These are phyloP conservation scores for Cytospora mali DNA, from an alignment of 2,329 filamentous ascomycete species.

Conservation along the genomic window DNA sequence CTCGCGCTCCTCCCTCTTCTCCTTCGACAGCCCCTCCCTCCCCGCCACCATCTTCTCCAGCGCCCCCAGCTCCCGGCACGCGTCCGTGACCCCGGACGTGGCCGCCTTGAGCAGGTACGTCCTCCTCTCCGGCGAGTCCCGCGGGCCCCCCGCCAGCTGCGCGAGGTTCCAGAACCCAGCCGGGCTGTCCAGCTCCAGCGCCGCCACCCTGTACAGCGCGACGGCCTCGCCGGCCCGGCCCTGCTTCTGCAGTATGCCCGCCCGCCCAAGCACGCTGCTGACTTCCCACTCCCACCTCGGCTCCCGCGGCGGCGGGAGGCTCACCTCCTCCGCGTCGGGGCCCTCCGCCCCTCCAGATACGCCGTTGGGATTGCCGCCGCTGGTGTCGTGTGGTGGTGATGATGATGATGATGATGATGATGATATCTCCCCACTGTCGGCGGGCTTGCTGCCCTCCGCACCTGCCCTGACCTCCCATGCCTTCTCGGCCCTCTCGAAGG, in stretches of 20 bases:
- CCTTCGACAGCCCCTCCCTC: constrained; percentile 23
- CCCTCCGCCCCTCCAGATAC: constrained; percentile 9
- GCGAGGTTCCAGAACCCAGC: constrained; percentile 35
- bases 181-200: constrained; percentile 38
- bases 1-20: constrained; percentile 28
- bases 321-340: background rate
- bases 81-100: constrained; percentile 34
- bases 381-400: background rate
- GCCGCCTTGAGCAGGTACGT: constrained; percentile 39
- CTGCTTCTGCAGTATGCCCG: constrained; percentile 32
- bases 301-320: constrained; percentile 5
- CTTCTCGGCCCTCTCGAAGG: constrained; percentile 20
- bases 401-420: no score
- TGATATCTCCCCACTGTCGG: no score
- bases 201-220: constrained; percentile 34
- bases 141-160: constrained; percentile 31
- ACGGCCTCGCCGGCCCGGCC: constrained; percentile 29
- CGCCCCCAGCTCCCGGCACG: constrained; percentile 35
- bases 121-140: constrained; percentile 31
- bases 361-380: background rate
- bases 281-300: constrained; percentile 42
- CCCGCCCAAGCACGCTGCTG: constrained; percentile 37
- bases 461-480: constrained; percentile 14
- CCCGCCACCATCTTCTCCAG: constrained; percentile 28
- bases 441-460: background rate